Base-by-base conservation (phyloP, 805 yeast species). In the Komagataella phaffii region DNA sequence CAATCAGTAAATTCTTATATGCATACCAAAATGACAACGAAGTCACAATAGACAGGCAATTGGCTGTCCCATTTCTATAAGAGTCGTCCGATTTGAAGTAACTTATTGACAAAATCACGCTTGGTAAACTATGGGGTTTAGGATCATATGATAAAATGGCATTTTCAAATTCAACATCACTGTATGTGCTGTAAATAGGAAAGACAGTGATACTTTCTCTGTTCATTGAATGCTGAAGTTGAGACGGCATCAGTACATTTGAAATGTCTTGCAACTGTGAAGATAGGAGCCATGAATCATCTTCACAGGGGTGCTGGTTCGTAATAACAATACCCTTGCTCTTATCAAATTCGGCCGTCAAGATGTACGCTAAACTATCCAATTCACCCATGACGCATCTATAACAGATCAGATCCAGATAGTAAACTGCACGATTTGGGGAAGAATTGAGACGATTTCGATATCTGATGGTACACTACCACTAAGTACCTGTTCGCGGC, bases 271-370 rank as follows among this genome's bases (percentile, higher is more conserved):
- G 63, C 24, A 78, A 69, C 58, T 79, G 83, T 55, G 77, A 78
- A 0, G 87, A 85, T 7, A 83, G 68, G 79, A 82, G 75, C 45
- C 81, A 83, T 77, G 48, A 76, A 57, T 49, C 67, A 64, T 44
- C 61, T 58, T 47, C 72, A 58, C 49, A 53, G 0, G 95, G 91
- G 50, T 75, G 72, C 59, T 83, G 89, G 56, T 77, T 76, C 50
- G 70, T 70, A 36, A 88, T 65, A 3, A 77, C 69, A 0, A 93
- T 83, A 0, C 96, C 96, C 51, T 79, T 71, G 58, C 78, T 83
- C 55, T 83, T 79, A 62, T 88, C 93, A 63, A 88, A 89, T 65
- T 85, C 90, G 1, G 91, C 85, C 5, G 88, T 74, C 36, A 88
- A 50, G 1, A 65, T 55, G 45, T 60, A 63, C n/a, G 21, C 12